Percentiles rank a stretch among this genome's conserved stretches.
Conservation (phyloP, 305 asterid genomes). For the Solanum chacoense region DNA sequence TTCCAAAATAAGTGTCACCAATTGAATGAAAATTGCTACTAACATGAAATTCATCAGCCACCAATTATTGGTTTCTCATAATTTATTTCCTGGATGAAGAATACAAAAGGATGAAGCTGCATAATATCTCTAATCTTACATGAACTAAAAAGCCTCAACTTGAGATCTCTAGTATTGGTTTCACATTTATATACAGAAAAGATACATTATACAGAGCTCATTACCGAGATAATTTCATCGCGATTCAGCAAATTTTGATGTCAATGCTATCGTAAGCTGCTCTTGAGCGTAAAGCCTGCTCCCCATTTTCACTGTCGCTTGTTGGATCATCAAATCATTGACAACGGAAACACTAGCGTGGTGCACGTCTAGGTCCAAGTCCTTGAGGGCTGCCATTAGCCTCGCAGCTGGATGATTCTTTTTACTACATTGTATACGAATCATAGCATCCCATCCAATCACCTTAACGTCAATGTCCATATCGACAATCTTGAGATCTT, state of each 20-base stretch:
- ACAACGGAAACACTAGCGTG: constrained; percentile 87
- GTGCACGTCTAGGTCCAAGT: constrained; percentile 61
- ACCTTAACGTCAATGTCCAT: constrained; percentile 74
- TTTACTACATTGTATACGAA: constrained; percentile 58
- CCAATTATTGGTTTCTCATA: background rate
- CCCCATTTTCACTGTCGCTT: constrained; percentile 79
- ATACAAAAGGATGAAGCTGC: background rate
- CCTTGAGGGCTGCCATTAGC: constrained; percentile 71
- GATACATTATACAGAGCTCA: constrained; percentile 2
- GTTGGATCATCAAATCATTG: constrained; percentile 81
- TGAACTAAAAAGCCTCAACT: background rate
- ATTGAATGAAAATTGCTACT: background rate
- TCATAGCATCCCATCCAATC: constrained; percentile 77
- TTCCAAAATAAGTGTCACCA: background rate
- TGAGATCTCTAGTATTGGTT: background rate
- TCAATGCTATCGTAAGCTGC: constrained; percentile 57
- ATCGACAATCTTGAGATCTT: constrained; percentile 17
- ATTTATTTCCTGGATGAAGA: background rate
- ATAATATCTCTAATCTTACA: background rate
- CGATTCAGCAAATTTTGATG: constrained; percentile 34
- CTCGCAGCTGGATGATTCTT: constrained; percentile 90
- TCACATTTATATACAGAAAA: constrained; percentile 6
- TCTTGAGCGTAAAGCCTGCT: constrained; percentile 55
- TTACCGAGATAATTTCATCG: constrained; percentile 8
- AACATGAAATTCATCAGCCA: background rate